phyloP scores from a whole-genome alignment of 768 basidiomycete genomes.

The Lentinus tigrinus region DNA sequence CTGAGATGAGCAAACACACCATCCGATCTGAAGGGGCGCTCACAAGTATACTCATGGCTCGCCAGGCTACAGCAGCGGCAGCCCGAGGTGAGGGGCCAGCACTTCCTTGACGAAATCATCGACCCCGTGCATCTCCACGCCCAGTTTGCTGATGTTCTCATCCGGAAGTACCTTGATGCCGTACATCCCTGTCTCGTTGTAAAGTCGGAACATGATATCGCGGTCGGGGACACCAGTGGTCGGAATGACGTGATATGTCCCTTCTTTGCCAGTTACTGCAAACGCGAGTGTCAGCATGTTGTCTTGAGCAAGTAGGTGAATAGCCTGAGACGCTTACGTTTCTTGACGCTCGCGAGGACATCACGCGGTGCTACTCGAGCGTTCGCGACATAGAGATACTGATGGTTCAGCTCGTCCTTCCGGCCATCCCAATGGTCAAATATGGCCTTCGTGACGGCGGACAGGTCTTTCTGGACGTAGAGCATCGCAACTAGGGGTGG shows the following conservation, averaged over 20 bases:
- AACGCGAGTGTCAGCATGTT: too few species aligned
- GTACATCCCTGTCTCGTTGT: conserved; percentile 25
- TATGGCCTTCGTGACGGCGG: conserved; percentile 16
- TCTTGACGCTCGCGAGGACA: conserved; percentile 17
- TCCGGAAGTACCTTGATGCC: conserved; percentile 20
- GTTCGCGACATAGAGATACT: conserved; percentile 18
- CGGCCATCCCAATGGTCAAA: conserved; percentile 18
- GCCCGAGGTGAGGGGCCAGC: conserved; percentile 20
- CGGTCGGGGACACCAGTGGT: conserved; percentile 22
- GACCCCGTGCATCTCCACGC: conserved; percentile 16
- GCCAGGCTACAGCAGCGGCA: conserved; percentile 11
- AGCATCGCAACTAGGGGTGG: conserved; percentile 18
- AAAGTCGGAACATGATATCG: conserved; percentile 24
- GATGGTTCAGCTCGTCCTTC: conserved; percentile 16
- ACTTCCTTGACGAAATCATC: conserved; percentile 19
- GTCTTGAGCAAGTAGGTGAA: too few species aligned
- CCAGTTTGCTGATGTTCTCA: conserved; percentile 17
- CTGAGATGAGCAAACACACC: too few species aligned
- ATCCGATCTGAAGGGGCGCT: too few species aligned
- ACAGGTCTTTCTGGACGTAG: conserved; percentile 21
- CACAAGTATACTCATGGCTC: too few species aligned
- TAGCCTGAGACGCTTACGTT: background rate
- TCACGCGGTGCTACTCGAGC: conserved; percentile 16
- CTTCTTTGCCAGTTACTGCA: conserved; percentile 19
- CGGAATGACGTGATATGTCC: conserved; percentile 10